These are phyloP conservation scores for Lyophyllum atratum DNA, from an alignment of 768 basidiomycete genomes.

Conservation along the genomic window DNA sequence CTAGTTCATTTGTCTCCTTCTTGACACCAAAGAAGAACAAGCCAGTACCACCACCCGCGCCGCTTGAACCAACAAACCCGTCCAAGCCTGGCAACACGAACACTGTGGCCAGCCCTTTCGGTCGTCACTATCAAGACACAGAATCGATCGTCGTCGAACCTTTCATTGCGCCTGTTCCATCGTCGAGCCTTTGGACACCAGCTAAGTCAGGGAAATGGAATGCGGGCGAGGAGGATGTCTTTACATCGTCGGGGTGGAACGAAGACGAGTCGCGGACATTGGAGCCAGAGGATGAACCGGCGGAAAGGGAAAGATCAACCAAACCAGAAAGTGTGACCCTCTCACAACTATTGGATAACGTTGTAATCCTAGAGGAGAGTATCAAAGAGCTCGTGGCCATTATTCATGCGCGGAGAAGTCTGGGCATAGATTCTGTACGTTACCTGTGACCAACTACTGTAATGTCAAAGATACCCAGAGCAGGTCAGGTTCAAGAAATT, in stretches of 20 bases:
- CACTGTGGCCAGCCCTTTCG: constrained; percentile 76
- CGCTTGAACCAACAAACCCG: constrained; percentile 47
- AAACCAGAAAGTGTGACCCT: constrained; percentile 60
- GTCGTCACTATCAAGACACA: constrained; percentile 81
- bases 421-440: constrained; percentile 83
- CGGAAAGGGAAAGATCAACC: constrained; percentile 28
- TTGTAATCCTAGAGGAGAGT: constrained; percentile 92
- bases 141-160: constrained; percentile 70
- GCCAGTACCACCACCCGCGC: constrained; percentile 31
- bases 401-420: constrained; percentile 76
- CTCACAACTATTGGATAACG: constrained; percentile 87
- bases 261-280: constrained; percentile 19
- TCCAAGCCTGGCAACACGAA: constrained; percentile 41
- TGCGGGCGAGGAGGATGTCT: constrained; percentile 72
- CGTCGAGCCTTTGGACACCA: constrained; percentile 66
- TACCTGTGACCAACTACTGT: constrained; percentile 58
- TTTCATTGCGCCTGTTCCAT: constrained; percentile 60
- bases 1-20: constrained; percentile 72
- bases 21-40: constrained; percentile 77
- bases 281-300: constrained; percentile 30
- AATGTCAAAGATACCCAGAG: background rate
- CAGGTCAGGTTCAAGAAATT: background rate
- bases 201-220: constrained; percentile 52
- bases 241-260: constrained; percentile 43
- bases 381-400: constrained; percentile 92